phyloP scores from a whole-genome alignment of 768 basidiomycete genomes.

The Austroboletus eburneus region DNA sequence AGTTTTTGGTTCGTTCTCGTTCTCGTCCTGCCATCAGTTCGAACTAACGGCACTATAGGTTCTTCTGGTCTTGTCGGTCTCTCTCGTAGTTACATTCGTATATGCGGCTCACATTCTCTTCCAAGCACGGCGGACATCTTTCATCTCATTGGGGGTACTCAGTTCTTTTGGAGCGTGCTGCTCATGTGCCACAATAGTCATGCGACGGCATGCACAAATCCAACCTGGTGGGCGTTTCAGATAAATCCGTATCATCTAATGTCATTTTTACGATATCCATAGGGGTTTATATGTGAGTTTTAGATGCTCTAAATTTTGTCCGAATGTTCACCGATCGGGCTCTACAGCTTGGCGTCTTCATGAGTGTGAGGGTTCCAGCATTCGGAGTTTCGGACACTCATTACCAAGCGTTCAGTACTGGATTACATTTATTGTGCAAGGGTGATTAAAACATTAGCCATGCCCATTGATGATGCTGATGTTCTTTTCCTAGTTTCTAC shows the following conservation, averaged over 20 bases:
- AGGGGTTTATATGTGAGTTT: conserved; percentile 13
- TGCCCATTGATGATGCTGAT: neutral
- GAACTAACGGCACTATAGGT: conserved; percentile 3
- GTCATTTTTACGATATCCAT: neutral
- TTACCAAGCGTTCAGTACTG: neutral
- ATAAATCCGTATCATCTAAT: neutral
- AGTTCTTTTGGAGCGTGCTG: conserved; percentile 6
- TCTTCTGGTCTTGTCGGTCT: conserved; percentile 10
- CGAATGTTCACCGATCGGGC: neutral
- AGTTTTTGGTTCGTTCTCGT: conserved; percentile 6
- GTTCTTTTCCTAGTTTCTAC: conserved; percentile 7
- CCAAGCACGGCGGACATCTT: conserved; percentile 3
- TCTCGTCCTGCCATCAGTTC: neutral
- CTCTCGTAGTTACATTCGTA: no score
- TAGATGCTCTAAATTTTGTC: no score
- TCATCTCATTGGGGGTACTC: conserved; percentile 3
- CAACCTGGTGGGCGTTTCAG: conserved; percentile 10
- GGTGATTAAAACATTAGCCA: neutral
- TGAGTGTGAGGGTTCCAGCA: conserved; percentile 4
- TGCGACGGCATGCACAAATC: neutral
- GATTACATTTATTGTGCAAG: conserved; percentile 8
- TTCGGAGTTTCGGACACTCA: neutral
- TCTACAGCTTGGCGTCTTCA: conserved; percentile 1
- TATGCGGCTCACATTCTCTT: neutral
- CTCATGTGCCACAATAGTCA: conserved; percentile 4